phyloP scores from a whole-genome alignment of 2,329 filamentous ascomycete species.

The Colletotrichum caudatum region DNA sequence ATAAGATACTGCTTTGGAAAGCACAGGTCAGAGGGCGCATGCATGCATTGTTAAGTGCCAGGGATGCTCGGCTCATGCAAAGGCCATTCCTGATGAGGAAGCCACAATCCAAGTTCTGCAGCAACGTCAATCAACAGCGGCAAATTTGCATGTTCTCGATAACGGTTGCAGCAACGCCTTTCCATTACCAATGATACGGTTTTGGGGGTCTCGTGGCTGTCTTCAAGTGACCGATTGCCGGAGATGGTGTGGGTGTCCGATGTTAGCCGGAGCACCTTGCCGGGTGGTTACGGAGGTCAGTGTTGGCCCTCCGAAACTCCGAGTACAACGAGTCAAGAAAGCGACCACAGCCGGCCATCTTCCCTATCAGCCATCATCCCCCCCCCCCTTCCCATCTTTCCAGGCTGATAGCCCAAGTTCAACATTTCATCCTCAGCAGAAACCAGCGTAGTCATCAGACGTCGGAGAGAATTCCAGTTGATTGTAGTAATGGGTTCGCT shows the following conservation, averaged over 20 bases:
- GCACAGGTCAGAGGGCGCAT: neutral
- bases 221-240: conserved; percentile 31
- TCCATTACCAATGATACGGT: conserved; percentile 23
- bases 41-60: neutral
- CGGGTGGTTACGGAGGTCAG: conserved; percentile 13
- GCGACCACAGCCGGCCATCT: neutral
- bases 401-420: neutral
- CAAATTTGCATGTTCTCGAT: neutral
- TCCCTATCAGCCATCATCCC: neutral
- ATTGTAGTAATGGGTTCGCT: conserved; percentile 26
- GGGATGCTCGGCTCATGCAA: neutral
- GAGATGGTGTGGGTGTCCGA: conserved; percentile 27
- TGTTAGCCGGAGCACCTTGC: conserved; percentile 27
- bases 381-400: no score
- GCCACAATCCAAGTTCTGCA: neutral
- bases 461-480: no score
- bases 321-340: neutral
- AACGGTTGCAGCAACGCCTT: neutral
- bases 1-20: neutral
- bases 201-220: conserved; percentile 7
- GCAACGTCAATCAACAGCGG: neutral
- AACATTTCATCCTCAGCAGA: neutral
- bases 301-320: conserved; percentile 21
- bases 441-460: neutral
- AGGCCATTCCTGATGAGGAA: neutral